These are phyloP conservation scores for Chrysoporthe puriensis DNA, from an alignment of 2,329 filamentous ascomycete species.

Conservation along the genomic window DNA sequence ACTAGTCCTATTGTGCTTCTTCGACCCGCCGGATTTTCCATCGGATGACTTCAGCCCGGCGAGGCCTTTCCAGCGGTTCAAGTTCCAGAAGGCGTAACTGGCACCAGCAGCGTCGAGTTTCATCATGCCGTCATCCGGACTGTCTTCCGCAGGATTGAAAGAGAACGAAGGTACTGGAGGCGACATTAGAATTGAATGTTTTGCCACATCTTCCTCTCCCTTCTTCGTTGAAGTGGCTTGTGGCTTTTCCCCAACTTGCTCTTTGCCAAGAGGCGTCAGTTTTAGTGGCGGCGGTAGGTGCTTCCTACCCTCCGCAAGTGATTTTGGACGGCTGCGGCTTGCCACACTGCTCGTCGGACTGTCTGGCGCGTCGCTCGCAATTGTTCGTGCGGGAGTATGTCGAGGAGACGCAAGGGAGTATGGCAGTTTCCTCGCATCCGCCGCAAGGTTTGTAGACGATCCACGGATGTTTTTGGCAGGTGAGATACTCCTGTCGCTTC, in stretches of 20 bases:
- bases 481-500: constrained; percentile 60
- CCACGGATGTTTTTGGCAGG: constrained; percentile 50
- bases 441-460: constrained; percentile 46
- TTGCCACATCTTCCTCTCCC: constrained; percentile 29
- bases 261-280: constrained; percentile 7
- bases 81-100: constrained; percentile 60
- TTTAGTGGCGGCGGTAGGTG: constrained; percentile 15
- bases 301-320: constrained; percentile 6
- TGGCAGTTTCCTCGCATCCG: constrained; percentile 51
- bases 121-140: constrained; percentile 42
- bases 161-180: constrained; percentile 62
- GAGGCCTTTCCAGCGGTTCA: constrained; percentile 56
- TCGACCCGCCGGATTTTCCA: constrained; percentile 8
- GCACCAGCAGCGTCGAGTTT: constrained; percentile 45
- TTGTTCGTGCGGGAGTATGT: background rate
- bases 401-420: constrained; percentile 41
- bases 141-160: constrained; percentile 47
- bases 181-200: constrained; percentile 35
- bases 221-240: constrained; percentile 13
- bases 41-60: constrained; percentile 40
- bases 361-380: constrained; percentile 19
- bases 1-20: constrained; percentile 24
- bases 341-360: constrained; percentile 30
- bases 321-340: constrained; percentile 20
- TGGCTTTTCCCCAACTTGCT: constrained; percentile 32